Evolutionary conservation across 306 rosid species (phyloP), one percentile per base, ranked within the genome.

Genomic region (Cicer pinnatifidum): DNA sequence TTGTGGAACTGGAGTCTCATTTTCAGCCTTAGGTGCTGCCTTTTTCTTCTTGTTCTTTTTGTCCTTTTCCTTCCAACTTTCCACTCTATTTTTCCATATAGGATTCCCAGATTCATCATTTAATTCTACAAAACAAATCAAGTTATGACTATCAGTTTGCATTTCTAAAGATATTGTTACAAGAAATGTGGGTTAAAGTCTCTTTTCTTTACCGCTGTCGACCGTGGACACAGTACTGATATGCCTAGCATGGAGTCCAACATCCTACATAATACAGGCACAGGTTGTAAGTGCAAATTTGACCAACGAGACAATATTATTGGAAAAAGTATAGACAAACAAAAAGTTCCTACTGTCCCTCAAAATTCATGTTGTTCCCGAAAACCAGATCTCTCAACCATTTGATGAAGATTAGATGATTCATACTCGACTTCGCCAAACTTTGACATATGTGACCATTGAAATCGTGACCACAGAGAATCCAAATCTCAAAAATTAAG

Each of bases 1-100:
- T 33, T 75, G 80, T 58, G 97, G 99, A 86, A 88, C 69, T 78
- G 84, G 86, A 16, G 83, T 75, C 71, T 50, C 89, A 72, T 71
- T 85, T 68, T 86, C 87, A 47, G 78, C 74, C 86, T 88, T 88
- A 11, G 88, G 62, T 4, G 79, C 72, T 70, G 63, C 69, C 76
- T 90, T 88, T 72, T 94, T 94, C 96, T 93, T 91, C 86, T 94
- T 94, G 35, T 56, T 89, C 88, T 91, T 94, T 72, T 86, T 90
- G 48, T 91, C 99, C 86, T 94, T 94, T 86, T 89, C 99, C 87
- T 91, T 91, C 99, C 99, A 94, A 76, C 97, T 94, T 72, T 94
- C 97, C 54, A 94, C 96, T 85, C 99, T 88, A 73, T 88, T 91
- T 88, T 94, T 94, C 99, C 99, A 94, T 23, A 94, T 94, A 51